Conservation (phyloP, 139 green algal genomes). For the Coccomyxa sp. region DNA sequence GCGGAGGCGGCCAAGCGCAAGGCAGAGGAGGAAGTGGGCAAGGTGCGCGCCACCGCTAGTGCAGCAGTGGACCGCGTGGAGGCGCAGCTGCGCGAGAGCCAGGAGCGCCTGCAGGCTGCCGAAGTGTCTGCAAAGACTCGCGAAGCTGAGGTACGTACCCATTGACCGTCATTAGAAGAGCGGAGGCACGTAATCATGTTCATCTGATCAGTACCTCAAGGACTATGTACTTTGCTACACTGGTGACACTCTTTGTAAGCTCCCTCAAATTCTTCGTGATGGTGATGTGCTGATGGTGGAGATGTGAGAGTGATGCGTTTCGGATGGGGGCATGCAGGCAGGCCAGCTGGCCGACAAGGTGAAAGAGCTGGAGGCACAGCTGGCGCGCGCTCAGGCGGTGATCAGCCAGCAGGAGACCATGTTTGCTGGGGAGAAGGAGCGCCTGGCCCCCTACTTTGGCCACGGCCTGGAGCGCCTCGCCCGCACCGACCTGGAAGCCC, state of each 20-base stretch:
- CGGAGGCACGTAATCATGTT: not conserved
- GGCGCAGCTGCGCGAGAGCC: slow-evolving; percentile 26
- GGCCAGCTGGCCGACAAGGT: slow-evolving; percentile 48
- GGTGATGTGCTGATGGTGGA: not conserved
- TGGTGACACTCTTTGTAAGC: not conserved
- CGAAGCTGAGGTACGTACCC: not conserved
- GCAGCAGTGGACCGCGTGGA: slow-evolving; percentile 2
- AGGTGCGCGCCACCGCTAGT: not conserved
- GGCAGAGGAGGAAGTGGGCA: slow-evolving; percentile 7
- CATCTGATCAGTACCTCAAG: not conserved
- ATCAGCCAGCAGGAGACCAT: slow-evolving; percentile 38
- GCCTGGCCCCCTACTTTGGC: not conserved
- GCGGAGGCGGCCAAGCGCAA: slow-evolving; percentile 30
- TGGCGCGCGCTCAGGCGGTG: slow-evolving; percentile 33
- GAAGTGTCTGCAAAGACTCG: not conserved
- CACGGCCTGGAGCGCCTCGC: not conserved
- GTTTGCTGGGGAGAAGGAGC: slow-evolving; percentile 12
- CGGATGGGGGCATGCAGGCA: slow-evolving; percentile 34
- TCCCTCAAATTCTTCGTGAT: no score
- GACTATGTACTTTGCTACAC: not conserved
- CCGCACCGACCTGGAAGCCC: slow-evolving; percentile 19
- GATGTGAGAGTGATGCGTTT: slow-evolving; percentile 6
- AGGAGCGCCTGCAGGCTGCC: not conserved
- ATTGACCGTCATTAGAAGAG: not conserved
- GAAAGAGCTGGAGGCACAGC: slow-evolving; percentile 38